Conservation (phyloP, 306 rosid species). For the Quercus cerris region DNA sequence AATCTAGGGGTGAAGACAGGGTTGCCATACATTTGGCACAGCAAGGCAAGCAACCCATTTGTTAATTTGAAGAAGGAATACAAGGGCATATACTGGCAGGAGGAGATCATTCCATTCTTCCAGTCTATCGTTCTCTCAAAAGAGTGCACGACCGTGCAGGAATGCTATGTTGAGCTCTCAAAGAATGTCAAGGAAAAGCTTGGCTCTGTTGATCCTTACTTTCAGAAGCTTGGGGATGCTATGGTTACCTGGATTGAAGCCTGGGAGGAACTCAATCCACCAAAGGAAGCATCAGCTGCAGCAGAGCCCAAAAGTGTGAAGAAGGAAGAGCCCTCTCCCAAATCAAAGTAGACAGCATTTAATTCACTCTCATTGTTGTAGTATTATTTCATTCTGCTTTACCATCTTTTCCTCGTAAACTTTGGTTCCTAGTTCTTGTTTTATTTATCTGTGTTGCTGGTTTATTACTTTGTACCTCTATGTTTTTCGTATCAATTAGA, state of each 20-base stretch:
- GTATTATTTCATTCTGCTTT: not conserved
- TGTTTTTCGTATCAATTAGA: not conserved
- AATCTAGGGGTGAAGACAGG: slow-evolving; percentile 43
- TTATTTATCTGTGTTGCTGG: not conserved
- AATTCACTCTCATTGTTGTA: not conserved
- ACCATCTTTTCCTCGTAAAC: not conserved
- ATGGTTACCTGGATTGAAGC: slow-evolving; percentile 84
- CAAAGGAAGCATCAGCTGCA: not conserved
- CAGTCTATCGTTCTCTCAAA: slow-evolving; percentile 32
- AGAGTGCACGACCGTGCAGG: slow-evolving; percentile 35
- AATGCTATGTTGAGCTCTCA: slow-evolving; percentile 47
- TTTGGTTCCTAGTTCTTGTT: not conserved
- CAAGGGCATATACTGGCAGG: slow-evolving; percentile 51
- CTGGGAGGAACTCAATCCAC: slow-evolving; percentile 76
- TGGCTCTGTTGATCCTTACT: slow-evolving; percentile 39
- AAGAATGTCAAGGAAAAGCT: slow-evolving; percentile 42
- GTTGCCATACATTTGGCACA: slow-evolving; percentile 48
- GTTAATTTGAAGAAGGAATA: slow-evolving; percentile 46
- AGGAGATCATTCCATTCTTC: slow-evolving; percentile 47
- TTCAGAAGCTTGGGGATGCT: slow-evolving; percentile 59
- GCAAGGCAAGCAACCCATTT: slow-evolving; percentile 60
- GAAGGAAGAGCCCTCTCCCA: not conserved
- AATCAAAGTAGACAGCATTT: not conserved
- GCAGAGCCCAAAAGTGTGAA: not conserved
- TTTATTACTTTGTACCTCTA: not conserved